Percentiles rank a stretch among this genome's conserved stretches.
Evolutionary conservation across 225 moss, liverwort and hornwort species (phyloP).

Genomic region (Thuidium tamariscinum): DNA sequence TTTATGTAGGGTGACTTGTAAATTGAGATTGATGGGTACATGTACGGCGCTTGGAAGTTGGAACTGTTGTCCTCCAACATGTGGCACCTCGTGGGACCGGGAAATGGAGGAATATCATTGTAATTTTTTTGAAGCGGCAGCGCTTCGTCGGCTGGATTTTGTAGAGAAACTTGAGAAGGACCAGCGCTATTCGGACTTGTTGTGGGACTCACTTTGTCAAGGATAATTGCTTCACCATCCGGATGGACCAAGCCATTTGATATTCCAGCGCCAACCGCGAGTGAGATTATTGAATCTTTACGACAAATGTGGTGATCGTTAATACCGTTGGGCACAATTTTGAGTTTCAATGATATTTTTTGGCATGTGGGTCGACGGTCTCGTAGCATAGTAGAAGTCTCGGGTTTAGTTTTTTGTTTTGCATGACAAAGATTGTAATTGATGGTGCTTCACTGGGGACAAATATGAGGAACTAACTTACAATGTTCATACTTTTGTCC

Average conservation of each 20-base stretch:
- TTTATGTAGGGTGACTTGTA: neutral
- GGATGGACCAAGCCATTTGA: neutral
- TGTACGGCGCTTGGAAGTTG: neutral
- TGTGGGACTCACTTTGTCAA: neutral
- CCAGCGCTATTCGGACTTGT: neutral
- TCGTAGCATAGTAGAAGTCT: neutral
- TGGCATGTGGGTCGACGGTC: neutral
- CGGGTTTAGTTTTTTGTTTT: neutral
- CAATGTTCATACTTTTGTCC: neutral
- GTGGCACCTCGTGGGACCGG: too few relatives aligned
- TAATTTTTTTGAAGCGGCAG: neutral
- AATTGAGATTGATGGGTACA: neutral
- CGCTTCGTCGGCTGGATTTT: neutral
- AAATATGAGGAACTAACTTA: neutral
- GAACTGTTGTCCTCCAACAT: neutral
- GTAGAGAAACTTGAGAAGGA: neutral
- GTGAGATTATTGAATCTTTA: neutral
- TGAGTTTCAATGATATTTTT: neutral
- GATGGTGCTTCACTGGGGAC: neutral
- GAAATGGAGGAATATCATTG: neutral
- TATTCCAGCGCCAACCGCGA: neutral
- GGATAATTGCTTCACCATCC: too few relatives aligned
- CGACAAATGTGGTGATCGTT: neutral
- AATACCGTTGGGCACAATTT: neutral
- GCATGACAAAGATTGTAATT: neutral